Evolutionary conservation across 345 rosid species (phyloP).

Genomic region (Brassica rapa): DNA sequence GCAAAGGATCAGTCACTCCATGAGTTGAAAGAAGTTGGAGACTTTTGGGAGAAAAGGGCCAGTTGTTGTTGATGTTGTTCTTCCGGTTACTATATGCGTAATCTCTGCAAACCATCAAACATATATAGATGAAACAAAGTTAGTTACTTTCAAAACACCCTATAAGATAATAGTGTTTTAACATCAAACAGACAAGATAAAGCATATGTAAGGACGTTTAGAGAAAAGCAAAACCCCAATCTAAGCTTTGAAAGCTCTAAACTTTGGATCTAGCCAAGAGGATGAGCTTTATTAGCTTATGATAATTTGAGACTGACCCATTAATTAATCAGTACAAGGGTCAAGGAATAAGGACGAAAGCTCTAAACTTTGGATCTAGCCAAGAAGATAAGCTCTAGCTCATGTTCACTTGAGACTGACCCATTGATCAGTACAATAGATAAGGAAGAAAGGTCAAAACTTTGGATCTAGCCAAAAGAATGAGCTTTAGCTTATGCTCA

Average conservation of each 20-base stretch:
- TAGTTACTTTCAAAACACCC: slow-evolving; percentile 13
- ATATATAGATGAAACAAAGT: neutral
- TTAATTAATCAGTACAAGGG: neutral
- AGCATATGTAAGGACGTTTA: neutral
- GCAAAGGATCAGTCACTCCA: slow-evolving; percentile 86
- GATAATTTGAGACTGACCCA: too few species aligned
- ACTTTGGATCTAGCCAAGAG: too few species aligned
- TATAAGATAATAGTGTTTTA: neutral
- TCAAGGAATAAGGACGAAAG: slow-evolving; percentile 18
- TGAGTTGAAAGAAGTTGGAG: slow-evolving; percentile 82
- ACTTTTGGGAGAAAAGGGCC: slow-evolving; percentile 88
- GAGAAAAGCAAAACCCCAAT: neutral
- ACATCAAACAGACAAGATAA: neutral
- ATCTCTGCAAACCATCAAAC: slow-evolving; percentile 61
- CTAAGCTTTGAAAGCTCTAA: neutral
- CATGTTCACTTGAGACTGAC: slow-evolving; percentile 18
- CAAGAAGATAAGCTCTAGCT: neutral
- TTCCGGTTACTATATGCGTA: slow-evolving; percentile 74
- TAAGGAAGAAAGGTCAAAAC: slow-evolving; percentile 24
- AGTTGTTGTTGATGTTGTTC: slow-evolving; percentile 74
- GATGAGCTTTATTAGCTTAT: too few species aligned
- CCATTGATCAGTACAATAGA: slow-evolving; percentile 15
- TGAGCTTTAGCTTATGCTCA: slow-evolving; percentile 7
- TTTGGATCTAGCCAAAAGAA: neutral
- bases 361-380: slow-evolving; percentile 11